phyloP scores from a whole-genome alignment of 768 basidiomycete genomes.

The Rhodotorula graminis region DNA sequence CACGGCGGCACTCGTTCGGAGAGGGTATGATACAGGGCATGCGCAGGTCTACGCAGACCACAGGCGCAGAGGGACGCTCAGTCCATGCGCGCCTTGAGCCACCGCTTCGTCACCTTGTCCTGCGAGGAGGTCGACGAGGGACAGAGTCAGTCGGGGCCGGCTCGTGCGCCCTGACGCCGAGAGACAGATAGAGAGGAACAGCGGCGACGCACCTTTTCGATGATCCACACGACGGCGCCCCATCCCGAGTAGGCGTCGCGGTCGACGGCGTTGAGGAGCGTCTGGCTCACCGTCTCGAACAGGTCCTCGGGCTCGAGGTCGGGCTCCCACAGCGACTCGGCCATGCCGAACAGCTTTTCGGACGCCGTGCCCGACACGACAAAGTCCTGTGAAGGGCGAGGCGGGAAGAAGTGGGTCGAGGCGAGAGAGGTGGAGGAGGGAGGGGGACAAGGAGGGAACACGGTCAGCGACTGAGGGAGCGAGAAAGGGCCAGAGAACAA shows the following conservation, averaged over 20 bases:
- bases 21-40: background rate
- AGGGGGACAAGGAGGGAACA: background rate
- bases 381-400: slow-evolving; percentile 60
- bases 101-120: slow-evolving; percentile 68
- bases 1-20: too few relatives aligned
- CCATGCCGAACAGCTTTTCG: slow-evolving; percentile 89
- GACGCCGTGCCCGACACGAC: slow-evolving; percentile 91
- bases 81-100: slow-evolving; percentile 87
- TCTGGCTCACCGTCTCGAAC: slow-evolving; percentile 97
- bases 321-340: slow-evolving; percentile 97
- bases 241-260: slow-evolving; percentile 95
- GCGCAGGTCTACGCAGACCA: background rate
- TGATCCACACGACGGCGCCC: slow-evolving; percentile 91
- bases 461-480: background rate
- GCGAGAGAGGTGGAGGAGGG: background rate
- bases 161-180: too few relatives aligned
- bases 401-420: background rate
- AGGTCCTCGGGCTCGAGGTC: slow-evolving; percentile 92
- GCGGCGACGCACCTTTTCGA: slow-evolving; percentile 47
- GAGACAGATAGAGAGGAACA: background rate
- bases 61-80: slow-evolving; percentile 44
- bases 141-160: background rate
- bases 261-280: slow-evolving; percentile 84
- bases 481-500: background rate
- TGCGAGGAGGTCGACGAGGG: slow-evolving; percentile 32